phyloP scores from a whole-genome alignment of 148 eudicot species.

The Persicaria tinctoria region DNA sequence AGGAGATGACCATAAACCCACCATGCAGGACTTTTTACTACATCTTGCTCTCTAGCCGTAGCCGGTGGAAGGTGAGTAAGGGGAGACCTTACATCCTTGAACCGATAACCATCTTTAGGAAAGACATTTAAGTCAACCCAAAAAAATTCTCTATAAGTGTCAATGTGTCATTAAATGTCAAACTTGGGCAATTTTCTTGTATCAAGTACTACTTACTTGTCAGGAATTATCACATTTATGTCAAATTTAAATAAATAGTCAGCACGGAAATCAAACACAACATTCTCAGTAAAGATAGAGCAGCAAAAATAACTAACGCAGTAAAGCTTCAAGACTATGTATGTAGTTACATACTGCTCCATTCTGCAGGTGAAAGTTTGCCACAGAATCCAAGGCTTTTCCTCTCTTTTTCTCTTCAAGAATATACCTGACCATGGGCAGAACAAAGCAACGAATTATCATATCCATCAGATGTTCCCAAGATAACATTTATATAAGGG shows the following conservation, averaged over 20 bases:
- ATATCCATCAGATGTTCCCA: not conserved
- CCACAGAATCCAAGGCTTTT: constrained; percentile 89
- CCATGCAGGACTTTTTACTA: not conserved
- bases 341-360: constrained; percentile 69
- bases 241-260: not conserved
- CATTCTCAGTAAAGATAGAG: not conserved
- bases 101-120: not conserved
- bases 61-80: no score
- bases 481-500: not conserved
- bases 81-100: no score
- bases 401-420: constrained; percentile 87
- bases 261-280: not conserved
- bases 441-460: not conserved
- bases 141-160: not conserved
- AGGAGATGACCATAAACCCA: not conserved
- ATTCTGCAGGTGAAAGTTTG: constrained; percentile 97
- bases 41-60: no score
- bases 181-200: not conserved
- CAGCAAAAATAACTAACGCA: constrained; percentile 7
- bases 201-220: not conserved
- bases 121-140: not conserved
- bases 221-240: not conserved
- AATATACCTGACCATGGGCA: constrained; percentile 45
- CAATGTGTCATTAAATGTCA: not conserved
- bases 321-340: not conserved